Base-by-base conservation (phyloP, 169 alveolate species). In the Cardiosporidium cionae region DNA sequence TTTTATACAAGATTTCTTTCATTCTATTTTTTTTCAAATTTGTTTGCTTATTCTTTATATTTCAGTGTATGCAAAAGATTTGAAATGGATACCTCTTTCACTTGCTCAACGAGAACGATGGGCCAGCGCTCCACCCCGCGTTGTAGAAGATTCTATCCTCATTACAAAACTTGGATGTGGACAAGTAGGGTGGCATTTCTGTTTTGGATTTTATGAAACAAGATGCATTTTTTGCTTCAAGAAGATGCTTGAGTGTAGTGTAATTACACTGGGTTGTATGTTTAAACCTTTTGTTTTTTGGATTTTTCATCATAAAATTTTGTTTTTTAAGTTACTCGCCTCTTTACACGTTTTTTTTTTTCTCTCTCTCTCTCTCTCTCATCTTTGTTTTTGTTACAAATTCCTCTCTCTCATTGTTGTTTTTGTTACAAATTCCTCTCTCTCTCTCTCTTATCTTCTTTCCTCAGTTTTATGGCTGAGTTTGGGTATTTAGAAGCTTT, bases 131-230 rank as follows among this genome's bases (percentile, higher is more conserved):
- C 94, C 93, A 0, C 94, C 98, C 31, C 89, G 84, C 70, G 96
- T 97, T 2, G 98, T 96, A 9, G 92, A 90, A 70, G 96, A 89
- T 54, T 95, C 95, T 86, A 96, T 96, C 7, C 85, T 96, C 52
- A 86, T 97, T 16, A 96, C 99, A 33, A 96, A 96, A 81, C 83
- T 97, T 35, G 89, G 98, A 67, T 94, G 97, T 23, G 99, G 98
- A 7, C 98, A 96, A 69, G 76, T 65, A 52, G 1, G 33, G 4
- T 33, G 3, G 16, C 22, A 7, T 2, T 34, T 1, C 1, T 3
- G 6, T 3, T 53, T 6, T 3, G 65, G 65, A 29, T 53, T 53
- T 53, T 3, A 29, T 3, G 65, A 25, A 3, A 53, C 65, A 1
- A 29, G 23, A 25, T 53, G 32, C 65, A 53, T 1, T 53, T 53